Conservation (phyloP, 75 land plant genomes). For the Chamaecyparis obtusa region DNA sequence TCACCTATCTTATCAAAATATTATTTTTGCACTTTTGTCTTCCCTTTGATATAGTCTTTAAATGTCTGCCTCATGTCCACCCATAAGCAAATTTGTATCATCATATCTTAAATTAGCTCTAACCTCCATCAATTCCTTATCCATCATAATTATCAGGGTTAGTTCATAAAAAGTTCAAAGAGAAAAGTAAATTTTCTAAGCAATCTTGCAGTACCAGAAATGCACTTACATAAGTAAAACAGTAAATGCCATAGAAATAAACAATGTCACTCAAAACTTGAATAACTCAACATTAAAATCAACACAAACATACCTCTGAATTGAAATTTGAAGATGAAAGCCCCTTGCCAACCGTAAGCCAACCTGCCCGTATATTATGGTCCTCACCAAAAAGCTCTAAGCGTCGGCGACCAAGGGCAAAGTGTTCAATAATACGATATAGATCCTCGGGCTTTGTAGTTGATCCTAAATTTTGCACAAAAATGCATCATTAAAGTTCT, state of each 20-base stretch:
- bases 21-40: background rate
- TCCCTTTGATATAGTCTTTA: background rate
- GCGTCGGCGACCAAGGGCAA: slow-evolving; percentile 90
- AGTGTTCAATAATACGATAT: slow-evolving; percentile 96
- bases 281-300: background rate
- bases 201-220: background rate
- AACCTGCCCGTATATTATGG: slow-evolving; percentile 95
- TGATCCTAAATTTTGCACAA: slow-evolving; percentile 57
- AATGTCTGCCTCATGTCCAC: background rate
- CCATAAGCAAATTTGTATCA: background rate
- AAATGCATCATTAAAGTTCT: slow-evolving; percentile 1
- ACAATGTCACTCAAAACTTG: background rate
- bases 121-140: background rate
- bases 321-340: slow-evolving; percentile 92
- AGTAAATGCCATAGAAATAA: background rate
- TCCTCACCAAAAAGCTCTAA: slow-evolving; percentile 99
- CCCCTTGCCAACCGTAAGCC: slow-evolving; percentile 94
- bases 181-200: background rate
- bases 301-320: slow-evolving; percentile 54
- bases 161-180: background rate
- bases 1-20: background rate
- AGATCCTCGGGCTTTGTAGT: slow-evolving; percentile 96
- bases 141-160: background rate
- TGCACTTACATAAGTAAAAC: background rate
- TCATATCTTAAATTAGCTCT: background rate